Percentiles rank a stretch among this genome's conserved stretches.
Conservation (phyloP, 495 filamentous ascomycete genomes). For the Neurospora sp. region DNA sequence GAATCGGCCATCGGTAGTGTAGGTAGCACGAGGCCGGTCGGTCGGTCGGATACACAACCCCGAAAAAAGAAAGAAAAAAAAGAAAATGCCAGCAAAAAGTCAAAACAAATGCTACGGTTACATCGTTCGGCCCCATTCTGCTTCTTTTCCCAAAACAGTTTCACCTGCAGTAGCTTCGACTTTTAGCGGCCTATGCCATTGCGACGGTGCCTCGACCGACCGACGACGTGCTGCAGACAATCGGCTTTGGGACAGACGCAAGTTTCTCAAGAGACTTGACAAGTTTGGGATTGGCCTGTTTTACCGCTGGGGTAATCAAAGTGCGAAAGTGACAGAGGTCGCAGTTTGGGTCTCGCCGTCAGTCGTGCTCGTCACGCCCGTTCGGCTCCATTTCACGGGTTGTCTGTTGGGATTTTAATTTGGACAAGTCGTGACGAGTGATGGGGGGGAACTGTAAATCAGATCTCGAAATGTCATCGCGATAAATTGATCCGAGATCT, state of each 20-base stretch:
- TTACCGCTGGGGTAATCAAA: not conserved
- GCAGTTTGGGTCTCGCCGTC: not conserved
- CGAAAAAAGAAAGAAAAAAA: not conserved
- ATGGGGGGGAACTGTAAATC: not conserved
- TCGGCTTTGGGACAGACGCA: not conserved
- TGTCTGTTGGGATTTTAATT: not conserved
- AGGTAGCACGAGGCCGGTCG: not conserved
- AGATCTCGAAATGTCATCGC: not conserved
- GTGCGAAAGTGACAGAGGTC: not conserved
- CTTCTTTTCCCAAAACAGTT: not conserved
- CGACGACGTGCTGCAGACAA: not conserved
- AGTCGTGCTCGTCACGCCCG: not conserved
- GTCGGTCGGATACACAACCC: not conserved
- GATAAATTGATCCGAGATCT: not conserved
- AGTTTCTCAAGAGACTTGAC: not conserved
- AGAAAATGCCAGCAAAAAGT: not conserved
- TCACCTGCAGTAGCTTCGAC: not conserved
- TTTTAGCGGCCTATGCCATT: not conserved
- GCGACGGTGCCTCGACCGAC: not conserved
- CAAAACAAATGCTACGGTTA: not conserved
- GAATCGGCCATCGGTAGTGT: not conserved
- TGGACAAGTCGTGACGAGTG: not conserved
- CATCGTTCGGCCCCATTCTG: not conserved
- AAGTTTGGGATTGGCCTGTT: not conserved
- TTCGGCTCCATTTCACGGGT: not conserved